Percentiles rank a stretch among this genome's conserved stretches.
These are phyloP conservation scores for Russula foetens DNA, from an alignment of 768 basidiomycete species.

Conservation along the genomic window DNA sequence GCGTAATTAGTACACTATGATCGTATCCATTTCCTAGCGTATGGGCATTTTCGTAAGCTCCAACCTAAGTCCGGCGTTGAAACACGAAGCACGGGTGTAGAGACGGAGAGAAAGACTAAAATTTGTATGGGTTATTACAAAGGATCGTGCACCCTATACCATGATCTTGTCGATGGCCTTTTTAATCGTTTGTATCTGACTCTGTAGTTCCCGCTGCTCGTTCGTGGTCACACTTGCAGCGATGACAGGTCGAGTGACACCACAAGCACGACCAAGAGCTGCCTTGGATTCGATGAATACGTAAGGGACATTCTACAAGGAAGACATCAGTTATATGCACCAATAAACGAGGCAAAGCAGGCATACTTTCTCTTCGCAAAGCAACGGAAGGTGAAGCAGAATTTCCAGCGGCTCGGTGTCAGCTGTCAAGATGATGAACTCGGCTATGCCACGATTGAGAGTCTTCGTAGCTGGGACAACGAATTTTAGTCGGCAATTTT, in stretches of 20 bases:
- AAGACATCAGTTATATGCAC: neutral
- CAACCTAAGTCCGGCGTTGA: neutral
- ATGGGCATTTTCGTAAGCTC: neutral
- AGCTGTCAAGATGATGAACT: conserved; percentile 93
- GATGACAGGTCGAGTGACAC: conserved; percentile 92
- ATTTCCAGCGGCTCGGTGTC: conserved; percentile 99
- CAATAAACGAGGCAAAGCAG: neutral
- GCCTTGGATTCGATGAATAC: conserved; percentile 94
- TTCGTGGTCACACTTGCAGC: conserved; percentile 95
- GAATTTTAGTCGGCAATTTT: neutral
- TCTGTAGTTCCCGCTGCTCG: conserved; percentile 82
- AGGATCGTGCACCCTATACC: conserved; percentile 25
- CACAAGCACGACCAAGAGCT: conserved; percentile 91
- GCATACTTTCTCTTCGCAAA: conserved; percentile 94
- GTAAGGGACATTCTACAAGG: conserved; percentile 84
- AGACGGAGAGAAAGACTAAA: neutral
- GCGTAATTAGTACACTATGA: conserved; percentile 6
- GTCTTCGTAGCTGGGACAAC: conserved; percentile 80
- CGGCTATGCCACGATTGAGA: conserved; percentile 93
- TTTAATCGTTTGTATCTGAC: conserved; percentile 86
- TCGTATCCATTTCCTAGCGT: conserved; percentile 7
- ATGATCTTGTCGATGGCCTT: conserved; percentile 66
- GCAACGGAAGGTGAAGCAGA: conserved; percentile 88
- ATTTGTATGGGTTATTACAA: neutral
- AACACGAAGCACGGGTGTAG: neutral